Evolutionary conservation across 768 basidiomycete species (phyloP).

Genomic region (Russula griseocarnosa): DNA sequence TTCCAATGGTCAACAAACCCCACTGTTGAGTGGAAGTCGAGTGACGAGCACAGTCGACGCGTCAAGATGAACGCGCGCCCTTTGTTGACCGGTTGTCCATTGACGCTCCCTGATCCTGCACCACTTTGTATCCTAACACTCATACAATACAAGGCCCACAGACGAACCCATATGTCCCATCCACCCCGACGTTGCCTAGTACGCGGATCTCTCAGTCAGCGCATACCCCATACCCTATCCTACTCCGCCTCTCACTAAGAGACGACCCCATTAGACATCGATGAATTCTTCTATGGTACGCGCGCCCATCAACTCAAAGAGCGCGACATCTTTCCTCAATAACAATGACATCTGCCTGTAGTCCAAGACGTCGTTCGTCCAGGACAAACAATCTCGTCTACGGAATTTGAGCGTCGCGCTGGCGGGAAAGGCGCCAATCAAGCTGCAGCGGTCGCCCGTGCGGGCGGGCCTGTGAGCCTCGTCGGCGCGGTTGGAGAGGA

Average conservation of each 20-base stretch:
- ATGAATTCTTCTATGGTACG: slow-evolving; percentile 56
- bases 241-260: background rate
- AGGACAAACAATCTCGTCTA: slow-evolving; percentile 58
- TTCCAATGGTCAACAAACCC: background rate
- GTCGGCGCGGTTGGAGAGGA: slow-evolving; percentile 54
- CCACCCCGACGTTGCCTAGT: slow-evolving; percentile 12
- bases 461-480: slow-evolving; percentile 47
- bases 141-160: background rate
- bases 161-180: background rate
- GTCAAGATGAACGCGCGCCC: background rate
- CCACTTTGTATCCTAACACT: background rate
- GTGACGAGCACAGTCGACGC: background rate
- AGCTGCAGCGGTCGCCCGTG: slow-evolving; percentile 52
- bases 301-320: background rate
- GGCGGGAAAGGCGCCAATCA: slow-evolving; percentile 68
- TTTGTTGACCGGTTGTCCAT: too few relatives aligned
- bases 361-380: slow-evolving; percentile 52
- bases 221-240: background rate
- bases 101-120: background rate
- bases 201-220: slow-evolving; percentile 20
- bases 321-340: background rate
- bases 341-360: slow-evolving; percentile 29
- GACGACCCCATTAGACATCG: slow-evolving; percentile 41
- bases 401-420: slow-evolving; percentile 44
- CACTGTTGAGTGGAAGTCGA: background rate